Conservation (phyloP, 495 filamentous ascomycete species). For the Penicillium bialowiezense region DNA sequence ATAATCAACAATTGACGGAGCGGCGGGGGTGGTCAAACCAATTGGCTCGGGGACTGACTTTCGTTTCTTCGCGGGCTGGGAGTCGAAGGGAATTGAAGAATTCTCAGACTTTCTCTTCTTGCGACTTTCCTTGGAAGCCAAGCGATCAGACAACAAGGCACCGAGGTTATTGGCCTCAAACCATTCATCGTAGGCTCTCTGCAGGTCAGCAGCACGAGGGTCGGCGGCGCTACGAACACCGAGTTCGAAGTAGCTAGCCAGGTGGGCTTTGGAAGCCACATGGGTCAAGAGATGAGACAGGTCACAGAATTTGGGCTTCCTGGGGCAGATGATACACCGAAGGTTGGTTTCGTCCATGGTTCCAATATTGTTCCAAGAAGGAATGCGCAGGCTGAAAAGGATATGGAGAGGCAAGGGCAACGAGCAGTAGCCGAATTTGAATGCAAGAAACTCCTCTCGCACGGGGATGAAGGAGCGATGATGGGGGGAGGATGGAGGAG, state of each 20-base stretch:
- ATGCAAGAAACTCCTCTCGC: constrained; percentile 1
- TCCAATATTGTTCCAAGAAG: constrained; percentile 2
- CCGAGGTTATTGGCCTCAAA: constrained; percentile 62
- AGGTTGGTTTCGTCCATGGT: constrained; percentile 57
- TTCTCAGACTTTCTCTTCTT: constrained; percentile 34
- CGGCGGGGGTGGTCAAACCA: neutral
- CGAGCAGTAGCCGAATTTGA: neutral
- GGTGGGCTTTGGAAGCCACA: constrained; percentile 78
- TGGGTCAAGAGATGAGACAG: constrained; percentile 87
- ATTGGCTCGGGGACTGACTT: neutral
- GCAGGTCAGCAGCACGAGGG: constrained; percentile 38
- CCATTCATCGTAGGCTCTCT: constrained; percentile 68
- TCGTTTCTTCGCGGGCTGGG: constrained; percentile 1
- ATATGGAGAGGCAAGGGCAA: constrained; percentile 6
- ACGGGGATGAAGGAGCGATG: constrained; percentile 16
- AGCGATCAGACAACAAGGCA: constrained; percentile 64
- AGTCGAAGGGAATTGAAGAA: constrained; percentile 4
- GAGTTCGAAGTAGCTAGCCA: constrained; percentile 70
- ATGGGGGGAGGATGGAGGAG: too few relatives aligned
- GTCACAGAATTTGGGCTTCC: constrained; percentile 77
- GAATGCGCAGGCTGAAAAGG: constrained; percentile 5
- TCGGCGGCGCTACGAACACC: constrained; percentile 63
- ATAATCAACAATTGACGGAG: constrained; percentile 16
- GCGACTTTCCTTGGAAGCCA: constrained; percentile 68
- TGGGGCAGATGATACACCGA: constrained; percentile 75